Percentiles rank a stretch among this genome's conserved stretches.
phyloP scores from a whole-genome alignment of 257 asterid genomes.

The Forsythia viridissima region DNA sequence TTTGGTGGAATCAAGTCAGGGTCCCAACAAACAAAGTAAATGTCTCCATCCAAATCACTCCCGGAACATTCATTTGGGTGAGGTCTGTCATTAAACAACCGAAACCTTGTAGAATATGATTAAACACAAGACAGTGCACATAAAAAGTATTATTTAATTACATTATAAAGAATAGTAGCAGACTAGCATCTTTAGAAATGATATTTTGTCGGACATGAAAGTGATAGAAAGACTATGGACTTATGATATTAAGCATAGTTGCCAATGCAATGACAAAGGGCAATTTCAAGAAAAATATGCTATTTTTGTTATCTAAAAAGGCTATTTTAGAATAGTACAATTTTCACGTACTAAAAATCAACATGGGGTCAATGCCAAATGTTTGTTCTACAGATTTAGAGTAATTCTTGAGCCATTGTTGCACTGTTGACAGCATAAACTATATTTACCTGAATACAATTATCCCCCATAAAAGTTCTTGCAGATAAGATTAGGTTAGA shows the following conservation, averaged over 20 bases:
- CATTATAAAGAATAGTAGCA: neutral
- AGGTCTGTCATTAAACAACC: conserved; percentile 52
- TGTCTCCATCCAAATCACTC: conserved; percentile 94
- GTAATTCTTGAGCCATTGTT: neutral
- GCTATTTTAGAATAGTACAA: neutral
- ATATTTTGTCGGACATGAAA: too few species aligned
- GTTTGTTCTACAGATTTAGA: neutral
- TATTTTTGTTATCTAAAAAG: neutral
- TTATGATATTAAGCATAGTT: too few species aligned
- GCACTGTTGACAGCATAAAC: neutral
- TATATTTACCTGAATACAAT: neutral
- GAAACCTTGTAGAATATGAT: neutral
- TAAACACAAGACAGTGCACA: neutral
- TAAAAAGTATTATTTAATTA: neutral
- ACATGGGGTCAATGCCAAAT: neutral
- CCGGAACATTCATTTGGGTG: conserved; percentile 99
- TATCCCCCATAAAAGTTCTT: neutral
- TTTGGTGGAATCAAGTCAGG: conserved; percentile 63
- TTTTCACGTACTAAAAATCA: neutral
- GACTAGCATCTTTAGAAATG: neutral
- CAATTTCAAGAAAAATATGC: neutral
- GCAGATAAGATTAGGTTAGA: neutral
- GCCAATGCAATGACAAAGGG: neutral
- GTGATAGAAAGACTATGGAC: too few species aligned
- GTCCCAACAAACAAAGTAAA: conserved; percentile 95